A percentile compares a stretch with the other conserved stretches of the same genome.
Conservation (phyloP, 306 rosid genomes). For the Carpinus viminea region DNA sequence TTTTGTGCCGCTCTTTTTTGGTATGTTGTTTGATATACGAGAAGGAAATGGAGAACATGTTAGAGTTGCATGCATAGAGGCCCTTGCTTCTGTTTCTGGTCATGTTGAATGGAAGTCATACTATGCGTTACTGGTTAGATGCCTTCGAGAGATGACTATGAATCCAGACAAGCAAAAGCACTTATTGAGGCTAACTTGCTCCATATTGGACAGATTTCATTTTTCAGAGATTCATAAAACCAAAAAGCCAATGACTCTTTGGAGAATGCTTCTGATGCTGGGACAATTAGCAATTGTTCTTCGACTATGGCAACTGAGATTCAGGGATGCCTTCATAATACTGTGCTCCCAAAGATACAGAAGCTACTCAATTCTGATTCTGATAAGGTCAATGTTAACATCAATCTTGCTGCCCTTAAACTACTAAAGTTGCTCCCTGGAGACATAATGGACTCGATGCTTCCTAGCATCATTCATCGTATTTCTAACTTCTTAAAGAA, state of each 20-base stretch:
- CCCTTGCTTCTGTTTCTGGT: conserved; percentile 78
- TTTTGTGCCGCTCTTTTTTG: conserved; percentile 77
- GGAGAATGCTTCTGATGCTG: conserved; percentile 38
- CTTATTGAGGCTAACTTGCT: conserved; percentile 67
- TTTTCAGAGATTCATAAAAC: conserved; percentile 47
- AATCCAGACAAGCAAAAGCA: conserved; percentile 70
- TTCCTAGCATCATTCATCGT: conserved; percentile 74
- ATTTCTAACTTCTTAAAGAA: conserved; percentile 81
- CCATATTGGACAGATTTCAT: conserved; percentile 79
- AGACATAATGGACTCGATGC: conserved; percentile 80
- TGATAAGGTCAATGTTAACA: conserved; percentile 71
- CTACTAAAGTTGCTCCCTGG: conserved; percentile 80
- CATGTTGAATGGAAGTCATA: conserved; percentile 87
- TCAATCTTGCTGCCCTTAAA: conserved; percentile 81
- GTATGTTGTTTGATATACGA: conserved; percentile 69
- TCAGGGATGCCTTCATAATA: conserved; percentile 62
- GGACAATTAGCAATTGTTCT: conserved; percentile 29
- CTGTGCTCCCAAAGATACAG: conserved; percentile 78
- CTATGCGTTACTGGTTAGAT: conserved; percentile 64
- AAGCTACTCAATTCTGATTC: conserved; percentile 72
- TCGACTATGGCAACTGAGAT: conserved; percentile 46
- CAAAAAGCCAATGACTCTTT: conserved; percentile 29
- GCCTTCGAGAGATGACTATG: conserved; percentile 60
- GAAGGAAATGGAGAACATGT: conserved; percentile 73
- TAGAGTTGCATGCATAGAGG: conserved; percentile 82